Base-by-base conservation (phyloP, 495 filamentous ascomycete species). In the Penicillium fimorum region DNA sequence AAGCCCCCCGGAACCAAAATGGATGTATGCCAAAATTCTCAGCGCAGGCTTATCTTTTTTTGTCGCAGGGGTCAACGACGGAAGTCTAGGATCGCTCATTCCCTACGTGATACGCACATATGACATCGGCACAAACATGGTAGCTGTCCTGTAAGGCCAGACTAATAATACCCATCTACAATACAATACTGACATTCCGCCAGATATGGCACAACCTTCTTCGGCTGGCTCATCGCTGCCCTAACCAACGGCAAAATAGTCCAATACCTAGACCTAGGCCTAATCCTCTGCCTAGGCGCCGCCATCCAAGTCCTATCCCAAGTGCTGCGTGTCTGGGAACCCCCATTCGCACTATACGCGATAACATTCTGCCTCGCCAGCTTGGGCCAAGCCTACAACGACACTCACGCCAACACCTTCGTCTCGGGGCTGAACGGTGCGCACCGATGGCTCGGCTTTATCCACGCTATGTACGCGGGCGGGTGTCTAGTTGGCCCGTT, bases 41-140 rank as follows among this genome's bases (percentile, higher is more conserved):
- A 67, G 64, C 48, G 61, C 64, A 1, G 66, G 66, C 0, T 27
- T 66, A 15, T 62, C 66, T 1, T 71, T 71, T 50, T 71, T 71
- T 44, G 60, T 67, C n/a, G 68, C 66, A 4, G 68, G 64, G 0
- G 47, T 67, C 49, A 71, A 71, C 32, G 81, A 83, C 60, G 81
- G 81, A 40, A 79, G 73, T 62, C 64, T 83, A 3, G 81, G 81
- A 3, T 71, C 81, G 0, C 50, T 85, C 17, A 76, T 83, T 37
- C 81, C 81, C 0, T 81, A 85, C 62, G 68, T 84, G n/a, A 67
- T 82, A 15, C 64, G 71, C 3, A 65, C 63, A 15, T 83, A 82
- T 53, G 41, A 63, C 2, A 75, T 83, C 29, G 73, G 69, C 17
- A 81, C 79, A 1, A 72, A 76, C 18, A 62, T 65, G 58, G 60